Evolutionary conservation across 2,329 filamentous ascomycete species (phyloP), one percentile per base, ranked within the genome.

Genomic region (Ceratocystiopsis sp.): DNA sequence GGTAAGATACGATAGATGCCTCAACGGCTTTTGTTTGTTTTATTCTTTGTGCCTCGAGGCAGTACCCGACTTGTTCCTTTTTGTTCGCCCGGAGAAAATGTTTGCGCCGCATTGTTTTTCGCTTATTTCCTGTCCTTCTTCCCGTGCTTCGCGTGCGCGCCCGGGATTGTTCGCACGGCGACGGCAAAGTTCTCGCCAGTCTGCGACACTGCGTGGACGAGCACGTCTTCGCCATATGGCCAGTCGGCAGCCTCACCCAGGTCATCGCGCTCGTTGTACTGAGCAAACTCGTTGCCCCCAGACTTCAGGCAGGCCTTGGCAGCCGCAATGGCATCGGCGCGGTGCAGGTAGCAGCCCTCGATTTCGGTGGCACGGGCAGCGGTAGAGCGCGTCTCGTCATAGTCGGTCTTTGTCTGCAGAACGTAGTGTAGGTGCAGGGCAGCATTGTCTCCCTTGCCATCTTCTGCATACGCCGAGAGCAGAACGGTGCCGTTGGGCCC

Each of bases 171-270:
- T 48, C 55, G 59, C 7, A 67, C 57, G 2, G 55, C 52, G 6
- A 66, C 55, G 3, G 53, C 48, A 38, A 55, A 60, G 49, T 66
- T 65, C 53, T 64, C 58, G 1, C 65, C 65, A 9, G 53, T 61
- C 37, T 59, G 52, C 0, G 57, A 55, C 2, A 68, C 61, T 7
- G 64, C 65, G 46, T 65, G 64, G 14, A 63, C 59, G 2, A 64
- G 45, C 3, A 62, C 59, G 19, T 67, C 61, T 15, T 65, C 62
- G 6, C 63, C 64, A 56, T 60, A 68, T 2, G 63, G 62, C 62
- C 64, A 66, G 25, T 29, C 25, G 25, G 38, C 47, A 1, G 36
- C 18, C 11, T 38, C 6, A 7, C 37, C 39, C 2, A 46, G 36
- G 19, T 52, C 53, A 12, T 55, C 54, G 17, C 54, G 53, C 42